Conservation (phyloP, 1,284 basidiomycete genomes). For the Pholiota adiposa region DNA sequence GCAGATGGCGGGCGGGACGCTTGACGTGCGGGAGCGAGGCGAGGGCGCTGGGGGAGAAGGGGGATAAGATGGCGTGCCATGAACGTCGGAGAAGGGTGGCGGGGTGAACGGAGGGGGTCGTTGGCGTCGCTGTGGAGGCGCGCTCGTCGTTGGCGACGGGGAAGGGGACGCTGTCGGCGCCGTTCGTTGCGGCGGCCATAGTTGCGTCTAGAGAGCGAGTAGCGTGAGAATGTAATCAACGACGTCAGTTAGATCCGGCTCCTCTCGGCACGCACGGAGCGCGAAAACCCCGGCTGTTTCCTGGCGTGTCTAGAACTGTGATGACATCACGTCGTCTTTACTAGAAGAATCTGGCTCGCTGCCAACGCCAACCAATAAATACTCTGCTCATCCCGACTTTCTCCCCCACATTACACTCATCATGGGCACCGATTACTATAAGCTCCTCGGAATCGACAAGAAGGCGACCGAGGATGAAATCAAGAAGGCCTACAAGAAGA, state of each 20-base stretch:
- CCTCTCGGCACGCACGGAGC: no score
- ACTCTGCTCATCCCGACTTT: constrained; percentile 6
- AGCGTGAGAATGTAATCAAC: no score
- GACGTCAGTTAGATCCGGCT: no score
- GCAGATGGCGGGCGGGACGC: constrained; percentile 63
- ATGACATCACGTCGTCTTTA: constrained; percentile 35
- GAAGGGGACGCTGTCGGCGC: no score
- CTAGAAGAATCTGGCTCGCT: constrained; percentile 31
- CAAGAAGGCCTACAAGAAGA: constrained; percentile 85
- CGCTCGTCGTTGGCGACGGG: constrained; percentile 17
- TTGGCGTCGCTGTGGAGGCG: constrained; percentile 6
- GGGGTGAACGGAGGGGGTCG: no score
- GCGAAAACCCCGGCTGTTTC: no score
- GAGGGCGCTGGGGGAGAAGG: constrained; percentile 73
- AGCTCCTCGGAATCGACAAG: constrained; percentile 75
- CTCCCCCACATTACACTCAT: neutral
- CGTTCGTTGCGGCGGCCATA: constrained; percentile 14
- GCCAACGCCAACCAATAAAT: constrained; percentile 9
- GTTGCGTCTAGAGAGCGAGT: no score
- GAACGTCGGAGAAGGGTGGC: constrained; percentile 37
- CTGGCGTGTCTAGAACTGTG: constrained; percentile 19
- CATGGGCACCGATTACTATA: constrained; percentile 87
- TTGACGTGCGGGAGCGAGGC: constrained; percentile 63
- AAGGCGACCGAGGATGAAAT: constrained; percentile 83
- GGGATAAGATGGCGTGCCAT: constrained; percentile 64